Conservation (phyloP, 2,329 filamentous ascomycete genomes). For the Cordyceps cateniannulata region DNA sequence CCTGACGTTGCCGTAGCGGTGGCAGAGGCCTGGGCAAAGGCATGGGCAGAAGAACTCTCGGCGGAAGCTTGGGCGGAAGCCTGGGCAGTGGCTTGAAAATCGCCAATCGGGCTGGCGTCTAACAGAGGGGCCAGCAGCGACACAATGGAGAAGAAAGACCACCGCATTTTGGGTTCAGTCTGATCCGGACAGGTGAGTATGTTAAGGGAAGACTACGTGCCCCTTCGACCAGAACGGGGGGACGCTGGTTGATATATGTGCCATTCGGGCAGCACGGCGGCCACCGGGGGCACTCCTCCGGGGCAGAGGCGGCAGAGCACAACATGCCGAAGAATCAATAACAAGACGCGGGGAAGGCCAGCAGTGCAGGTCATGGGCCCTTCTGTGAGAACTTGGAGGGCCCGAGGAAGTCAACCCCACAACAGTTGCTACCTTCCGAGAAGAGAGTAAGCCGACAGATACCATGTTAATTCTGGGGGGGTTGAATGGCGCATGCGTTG, state of each 20-base stretch:
- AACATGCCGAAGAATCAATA: not conserved
- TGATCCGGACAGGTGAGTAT: not conserved
- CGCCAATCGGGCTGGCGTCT: slow-evolving; percentile 3
- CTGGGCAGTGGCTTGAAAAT: not conserved
- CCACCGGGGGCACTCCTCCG: not conserved
- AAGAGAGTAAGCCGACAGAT: slow-evolving; percentile 5
- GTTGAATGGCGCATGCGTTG: not conserved
- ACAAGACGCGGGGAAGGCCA: not conserved
- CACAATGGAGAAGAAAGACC: slow-evolving; percentile 1
- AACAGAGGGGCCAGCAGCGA: slow-evolving; percentile 9
- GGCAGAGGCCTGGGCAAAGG: not conserved
- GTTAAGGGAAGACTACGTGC: too few species aligned
- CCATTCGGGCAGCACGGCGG: not conserved
- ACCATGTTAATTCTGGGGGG: not conserved
- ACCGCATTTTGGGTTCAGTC: not conserved
- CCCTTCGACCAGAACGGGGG: not conserved
- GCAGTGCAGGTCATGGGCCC: not conserved
- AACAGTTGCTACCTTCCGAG: slow-evolving; percentile 6
- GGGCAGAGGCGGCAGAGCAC: not conserved
- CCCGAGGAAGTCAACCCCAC: slow-evolving; percentile 2
- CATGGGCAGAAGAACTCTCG: not conserved
- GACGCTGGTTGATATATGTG: not conserved
- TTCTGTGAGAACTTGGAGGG: not conserved
- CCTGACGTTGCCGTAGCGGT: slow-evolving; percentile 13
- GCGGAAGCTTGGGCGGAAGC: too few species aligned